phyloP scores from a whole-genome alignment of 2,329 filamentous ascomycete species.

The Pseudogymnoascus sp. region DNA sequence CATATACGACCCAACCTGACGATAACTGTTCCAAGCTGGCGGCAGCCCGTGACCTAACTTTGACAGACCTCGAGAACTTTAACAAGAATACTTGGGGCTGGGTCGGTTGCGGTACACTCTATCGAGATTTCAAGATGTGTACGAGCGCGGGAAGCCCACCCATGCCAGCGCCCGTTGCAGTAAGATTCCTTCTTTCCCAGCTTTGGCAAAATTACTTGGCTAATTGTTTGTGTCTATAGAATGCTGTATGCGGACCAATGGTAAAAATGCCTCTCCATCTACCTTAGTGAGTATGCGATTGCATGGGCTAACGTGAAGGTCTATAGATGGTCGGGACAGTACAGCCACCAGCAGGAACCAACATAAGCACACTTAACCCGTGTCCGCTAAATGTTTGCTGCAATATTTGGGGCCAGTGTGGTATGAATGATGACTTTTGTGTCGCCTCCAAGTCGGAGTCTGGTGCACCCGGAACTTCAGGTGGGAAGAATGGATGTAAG shows the following conservation, averaged over 20 bases:
- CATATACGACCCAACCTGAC: background rate
- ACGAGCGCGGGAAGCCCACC: background rate
- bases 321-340: background rate
- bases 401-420: slow-evolving; percentile 14
- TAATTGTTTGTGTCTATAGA: background rate
- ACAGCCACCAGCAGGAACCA: background rate
- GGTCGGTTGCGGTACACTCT: background rate
- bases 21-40: background rate
- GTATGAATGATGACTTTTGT: slow-evolving; percentile 30
- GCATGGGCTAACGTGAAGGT: background rate
- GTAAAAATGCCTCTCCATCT: slow-evolving; percentile 23
- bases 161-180: slow-evolving; percentile 16
- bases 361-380: background rate
- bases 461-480: slow-evolving; percentile 29
- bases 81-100: slow-evolving; percentile 1
- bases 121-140: background rate
- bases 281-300: background rate
- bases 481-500: slow-evolving; percentile 32
- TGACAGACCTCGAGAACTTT: background rate
- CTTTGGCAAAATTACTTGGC: background rate
- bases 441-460: slow-evolving; percentile 17
- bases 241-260: slow-evolving; percentile 17
- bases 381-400: slow-evolving; percentile 17
- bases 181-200: slow-evolving; percentile 12
- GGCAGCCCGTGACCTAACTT: background rate